Base-by-base conservation (phyloP, 306 rosid species). In the Citrullus mucosospermus region DNA sequence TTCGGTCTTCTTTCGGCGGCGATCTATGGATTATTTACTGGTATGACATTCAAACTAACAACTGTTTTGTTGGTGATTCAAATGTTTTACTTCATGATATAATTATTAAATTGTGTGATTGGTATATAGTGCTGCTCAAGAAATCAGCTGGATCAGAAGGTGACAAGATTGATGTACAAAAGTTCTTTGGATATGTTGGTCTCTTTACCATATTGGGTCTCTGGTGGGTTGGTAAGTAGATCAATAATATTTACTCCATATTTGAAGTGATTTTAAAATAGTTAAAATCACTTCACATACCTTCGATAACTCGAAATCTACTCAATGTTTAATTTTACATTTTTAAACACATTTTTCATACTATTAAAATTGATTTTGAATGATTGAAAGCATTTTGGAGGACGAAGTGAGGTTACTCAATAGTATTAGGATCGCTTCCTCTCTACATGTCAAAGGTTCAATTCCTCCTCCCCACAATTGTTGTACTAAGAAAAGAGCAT, bases 161-260 rank as follows among this genome's bases (percentile, higher is more conserved):
- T 61, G 85, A 86, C 73, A 83, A 85, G 85, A 86, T 80, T 83
- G 93, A 92, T 82, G 87, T 92, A 79, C 93, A 90, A 80, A 90
- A 88, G 86, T 51, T 90, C 78, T 92, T 92, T 78, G 93, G 95
- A 69, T 88, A 84, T 78, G 78, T 92, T 77, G 97, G 97, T 84
- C 90, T 92, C 84, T 92, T 85, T 81, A 53, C 90, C 81, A 58
- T 92, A 48, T 72, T 90, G 73, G 89, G 91, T 69, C 91, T 92
- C 82, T 92, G 97, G 93, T 92, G 97, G 97, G 88, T 92, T 75
- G 93, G 95, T 88, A 80, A 86, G 89, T 76, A 63, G 56, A 65
- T 65, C 20, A 11, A 6, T 69, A 5, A 22, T 58, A 8, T 11
- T 60, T 32, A 32, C 4, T 32, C 3, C 36, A 32, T 3, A 3